Evolutionary conservation across 257 asterid genomes (phyloP), one percentile per base, ranked within the genome.

Genomic region (Nicotiana sylvestris): DNA sequence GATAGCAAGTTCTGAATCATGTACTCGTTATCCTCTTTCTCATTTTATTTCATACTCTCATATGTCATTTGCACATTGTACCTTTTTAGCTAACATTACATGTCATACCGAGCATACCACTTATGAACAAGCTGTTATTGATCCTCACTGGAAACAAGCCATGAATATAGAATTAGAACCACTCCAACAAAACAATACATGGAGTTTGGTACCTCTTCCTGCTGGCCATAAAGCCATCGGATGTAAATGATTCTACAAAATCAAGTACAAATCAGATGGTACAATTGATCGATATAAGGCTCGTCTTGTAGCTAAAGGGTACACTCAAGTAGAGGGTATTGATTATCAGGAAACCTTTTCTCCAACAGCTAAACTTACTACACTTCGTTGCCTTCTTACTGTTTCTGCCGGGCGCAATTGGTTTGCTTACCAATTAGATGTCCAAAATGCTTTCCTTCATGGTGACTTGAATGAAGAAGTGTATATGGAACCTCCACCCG

Each of bases 21-120:
- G 85, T 85, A 81, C 83, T 13, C 33, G 66, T 0, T 81, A 81
- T n/a, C 83, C 81, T 25, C 12, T 81, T 65, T 85, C 57, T 15
- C 32, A 76, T 3, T 81, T 53, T 29, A 13, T 85, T 53, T 81
- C 85, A 2, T 81, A 64, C 6, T 80, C 85, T 30, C 60, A 17
- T 27, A 1, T 85, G 16, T 81, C 76, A 17, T 21, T 25, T 15
- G 1, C 80, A 15, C 81, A 85, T 55, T 17, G 57, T 66, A 2
- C 46, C 1, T 66, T 81, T 76, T 13, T 81, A 81, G 85, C 79
- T 53, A 81, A 62, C 57, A 81, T 85, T 27, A 81, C 46, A 81
- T n/a, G 53, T 9, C 82, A 81, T 9, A 51, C 66, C 4, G 72
- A 84, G 11, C 85, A 80, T 18, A 35, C 4, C 12, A 46, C 57